Percentiles rank a stretch among this genome's conserved stretches.
Conservation (phyloP, 2,329 filamentous ascomycete species). For the Fusarium duplospermum region DNA sequence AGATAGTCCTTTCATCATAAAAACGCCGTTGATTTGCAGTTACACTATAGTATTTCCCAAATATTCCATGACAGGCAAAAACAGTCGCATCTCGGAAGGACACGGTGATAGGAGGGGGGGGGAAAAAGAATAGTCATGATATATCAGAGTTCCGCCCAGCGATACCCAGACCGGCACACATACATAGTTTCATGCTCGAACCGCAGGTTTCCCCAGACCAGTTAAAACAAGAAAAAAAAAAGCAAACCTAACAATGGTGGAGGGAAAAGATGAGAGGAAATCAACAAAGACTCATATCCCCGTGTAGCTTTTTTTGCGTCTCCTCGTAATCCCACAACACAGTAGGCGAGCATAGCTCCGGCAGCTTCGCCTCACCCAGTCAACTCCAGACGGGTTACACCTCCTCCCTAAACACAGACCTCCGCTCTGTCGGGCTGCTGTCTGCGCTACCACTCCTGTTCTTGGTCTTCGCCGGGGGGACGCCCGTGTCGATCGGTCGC, state of each 20-base stretch:
- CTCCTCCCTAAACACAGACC: constrained; percentile 77
- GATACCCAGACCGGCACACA: constrained; percentile 14
- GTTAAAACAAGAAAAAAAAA: constrained; percentile 8
- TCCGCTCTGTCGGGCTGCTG: constrained; percentile 74
- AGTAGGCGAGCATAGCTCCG: not conserved
- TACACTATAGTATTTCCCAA: constrained; percentile 12
- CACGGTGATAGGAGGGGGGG: constrained; percentile 8
- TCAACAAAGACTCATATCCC: constrained; percentile 10
- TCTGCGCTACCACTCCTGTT: constrained; percentile 51
- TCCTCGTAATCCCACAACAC: not conserved
- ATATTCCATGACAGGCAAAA: constrained; percentile 13
- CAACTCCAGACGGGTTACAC: constrained; percentile 56
- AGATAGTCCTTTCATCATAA: constrained; percentile 26
- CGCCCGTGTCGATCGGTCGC: constrained; percentile 71
- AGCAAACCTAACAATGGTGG: not conserved
- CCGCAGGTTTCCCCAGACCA: constrained; percentile 5
- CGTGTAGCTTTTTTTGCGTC: constrained; percentile 15
- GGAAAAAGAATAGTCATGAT: constrained; percentile 23
- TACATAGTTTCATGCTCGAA: not conserved
- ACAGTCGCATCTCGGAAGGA: constrained; percentile 22
- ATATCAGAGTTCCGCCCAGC: constrained; percentile 37
- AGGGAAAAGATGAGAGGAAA: not conserved
- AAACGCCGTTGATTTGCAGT: constrained; percentile 31
- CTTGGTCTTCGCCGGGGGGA: constrained; percentile 37
- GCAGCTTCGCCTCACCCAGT: not conserved